Conservation (phyloP, 495 filamentous ascomycete species). For the Aspergillus indologenus region DNA sequence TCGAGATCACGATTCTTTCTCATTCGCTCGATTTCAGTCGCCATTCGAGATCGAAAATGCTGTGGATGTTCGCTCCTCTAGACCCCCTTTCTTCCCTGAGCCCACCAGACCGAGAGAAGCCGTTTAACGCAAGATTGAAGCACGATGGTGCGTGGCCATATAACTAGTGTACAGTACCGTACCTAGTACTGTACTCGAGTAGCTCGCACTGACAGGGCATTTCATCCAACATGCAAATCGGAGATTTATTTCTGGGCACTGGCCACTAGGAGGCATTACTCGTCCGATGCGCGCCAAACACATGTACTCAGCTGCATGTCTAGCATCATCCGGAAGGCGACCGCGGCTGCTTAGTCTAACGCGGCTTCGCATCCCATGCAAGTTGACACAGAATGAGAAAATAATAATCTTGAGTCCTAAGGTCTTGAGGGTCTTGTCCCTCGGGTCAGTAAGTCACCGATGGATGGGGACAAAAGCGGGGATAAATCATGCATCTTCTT, state of each 20-base stretch:
- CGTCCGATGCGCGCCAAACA: constrained; percentile 7
- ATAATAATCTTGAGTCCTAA: no score
- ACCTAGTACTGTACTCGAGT: no score
- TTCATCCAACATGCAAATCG: constrained; percentile 12
- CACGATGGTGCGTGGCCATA: constrained; percentile 10
- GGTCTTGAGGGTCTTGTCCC: no score
- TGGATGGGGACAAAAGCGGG: background rate
- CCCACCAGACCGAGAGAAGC: constrained; percentile 6
- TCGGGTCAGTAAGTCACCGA: no score
- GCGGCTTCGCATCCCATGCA: background rate
- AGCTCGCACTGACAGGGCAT: background rate
- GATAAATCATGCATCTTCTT: background rate
- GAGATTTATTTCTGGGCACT: constrained; percentile 16
- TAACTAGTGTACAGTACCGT: no score
- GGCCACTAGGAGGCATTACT: background rate
- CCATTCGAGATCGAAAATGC: background rate
- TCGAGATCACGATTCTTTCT: background rate
- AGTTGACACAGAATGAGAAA: no score
- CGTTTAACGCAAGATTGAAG: no score
- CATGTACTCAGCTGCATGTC: constrained; percentile 15
- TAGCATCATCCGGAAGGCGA: constrained; percentile 10
- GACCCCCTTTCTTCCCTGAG: background rate
- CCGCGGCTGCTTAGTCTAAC: background rate
- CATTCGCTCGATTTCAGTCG: constrained; percentile 1
- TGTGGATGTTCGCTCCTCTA: background rate